Base-by-base conservation (phyloP, 1,139 yeast genomes). In the Blastobotrys raffinosifermentans region DNA sequence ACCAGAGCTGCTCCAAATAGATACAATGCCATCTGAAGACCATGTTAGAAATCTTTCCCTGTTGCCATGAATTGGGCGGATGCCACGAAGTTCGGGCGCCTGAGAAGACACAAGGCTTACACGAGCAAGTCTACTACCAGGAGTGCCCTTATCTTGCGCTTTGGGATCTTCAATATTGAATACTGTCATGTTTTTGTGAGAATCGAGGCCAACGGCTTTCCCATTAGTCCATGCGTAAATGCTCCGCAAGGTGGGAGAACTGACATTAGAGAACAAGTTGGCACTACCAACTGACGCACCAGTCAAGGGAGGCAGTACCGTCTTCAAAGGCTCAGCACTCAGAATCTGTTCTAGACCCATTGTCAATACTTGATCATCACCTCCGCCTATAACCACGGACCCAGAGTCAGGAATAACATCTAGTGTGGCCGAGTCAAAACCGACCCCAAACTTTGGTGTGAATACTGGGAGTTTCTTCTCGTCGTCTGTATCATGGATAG, bases 1-100 rank as follows among this genome's bases (percentile, higher is more conserved):
- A n/a, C 53, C 53, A 4, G 34, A 19, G 20, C 36, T 39, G 21
- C 39, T 36, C 56, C 57, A 53, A 7, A 47, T 22, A 15, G 48
- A 38, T 2, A 52, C 44, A 3, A 31, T 36, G 2, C 58, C 59
- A 31, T 52, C 53, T 2, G 45, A 42, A 2, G 58, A 50, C 58
- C 58, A 55, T 2, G 60, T 50, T 17, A 55, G 35, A 26, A 55
- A 51, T 21, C 42, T 25, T 3, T 41, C 38, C 6, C 17, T 26
- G 2, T 26, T 22, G 6, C 29, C 22, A 7, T 35, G 37, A 15
- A 43, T 37, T 8, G 40, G 40, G 4, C 47, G 38, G 16, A 49
- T 41, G 2, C 53, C 53, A 5, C 39, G 38, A 4, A 48, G 31
- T 21, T 46, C 46, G 25, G 36, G 36, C 4, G 47, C 37, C 27